phyloP scores from a whole-genome alignment of 345 rosid species.

The Geranium brycei region DNA sequence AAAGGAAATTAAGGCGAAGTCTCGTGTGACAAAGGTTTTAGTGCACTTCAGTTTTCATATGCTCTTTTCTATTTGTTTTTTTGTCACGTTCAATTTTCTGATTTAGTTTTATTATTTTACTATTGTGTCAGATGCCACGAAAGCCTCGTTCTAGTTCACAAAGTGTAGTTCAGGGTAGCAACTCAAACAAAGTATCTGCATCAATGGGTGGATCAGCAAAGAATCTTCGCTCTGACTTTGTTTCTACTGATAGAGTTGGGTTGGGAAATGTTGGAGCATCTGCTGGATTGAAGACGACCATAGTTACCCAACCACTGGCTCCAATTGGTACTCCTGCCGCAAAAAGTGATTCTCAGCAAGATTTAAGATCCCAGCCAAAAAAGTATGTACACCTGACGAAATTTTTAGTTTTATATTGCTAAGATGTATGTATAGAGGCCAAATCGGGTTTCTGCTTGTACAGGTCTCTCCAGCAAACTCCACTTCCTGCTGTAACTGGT shows the following conservation, averaged over 20 bases:
- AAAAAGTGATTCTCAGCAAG: constrained; percentile 46
- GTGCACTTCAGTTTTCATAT: constrained; percentile 7
- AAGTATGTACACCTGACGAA: constrained; percentile 25
- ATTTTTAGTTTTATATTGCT: constrained; percentile 1
- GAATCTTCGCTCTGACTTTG: constrained; percentile 22
- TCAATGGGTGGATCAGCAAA: constrained; percentile 29
- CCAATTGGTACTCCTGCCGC: constrained; percentile 68
- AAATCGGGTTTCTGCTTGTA: constrained; percentile 13
- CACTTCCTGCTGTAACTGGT: constrained; percentile 22
- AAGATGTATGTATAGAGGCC: constrained; percentile 4
- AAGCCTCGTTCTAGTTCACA: constrained; percentile 35
- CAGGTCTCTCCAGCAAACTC: constrained; percentile 44
- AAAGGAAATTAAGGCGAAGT: constrained; percentile 85
- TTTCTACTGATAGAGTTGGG: constrained; percentile 24
- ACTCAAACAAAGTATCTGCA: constrained; percentile 32
- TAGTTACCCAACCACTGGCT: constrained; percentile 43
- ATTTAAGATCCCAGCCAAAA: constrained; percentile 35
- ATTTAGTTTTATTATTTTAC: constrained; percentile 6
- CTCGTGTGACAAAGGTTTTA: constrained; percentile 62
- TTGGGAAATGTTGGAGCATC: constrained; percentile 26
- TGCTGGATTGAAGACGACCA: constrained; percentile 24
- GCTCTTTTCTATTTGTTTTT: not conserved
- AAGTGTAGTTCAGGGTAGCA: constrained; percentile 20
- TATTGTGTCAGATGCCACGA: constrained; percentile 41
- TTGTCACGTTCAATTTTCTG: constrained; percentile 5